Percentiles rank a stretch among this genome's conserved stretches.
Evolutionary conservation across 2,329 filamentous ascomycete species (phyloP).

Genomic region (Graphilbum sp.): DNA sequence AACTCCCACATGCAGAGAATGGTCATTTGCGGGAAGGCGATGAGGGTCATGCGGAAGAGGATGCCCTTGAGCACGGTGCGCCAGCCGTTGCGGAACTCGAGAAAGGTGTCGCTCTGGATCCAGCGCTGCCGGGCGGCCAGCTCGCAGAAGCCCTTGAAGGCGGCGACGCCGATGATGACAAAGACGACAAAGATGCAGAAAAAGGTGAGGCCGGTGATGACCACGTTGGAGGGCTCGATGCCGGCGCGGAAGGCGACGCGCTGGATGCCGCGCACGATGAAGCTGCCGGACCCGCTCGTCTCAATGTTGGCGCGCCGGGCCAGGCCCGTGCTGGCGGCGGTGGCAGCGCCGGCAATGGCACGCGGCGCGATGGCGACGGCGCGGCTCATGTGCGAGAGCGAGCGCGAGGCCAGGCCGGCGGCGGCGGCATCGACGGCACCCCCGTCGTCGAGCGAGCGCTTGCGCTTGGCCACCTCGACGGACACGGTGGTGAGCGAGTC

Average conservation of each 20-base stretch:
- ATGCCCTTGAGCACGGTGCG: slow-evolving; percentile 73
- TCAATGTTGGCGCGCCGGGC: slow-evolving; percentile 38
- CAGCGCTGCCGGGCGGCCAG: slow-evolving; percentile 50
- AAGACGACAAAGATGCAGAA: slow-evolving; percentile 63
- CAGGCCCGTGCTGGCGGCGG: slow-evolving; percentile 19
- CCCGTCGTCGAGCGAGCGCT: slow-evolving; percentile 19
- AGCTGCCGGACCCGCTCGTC: slow-evolving; percentile 23
- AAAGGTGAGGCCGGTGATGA: slow-evolving; percentile 69
- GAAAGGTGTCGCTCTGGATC: slow-evolving; percentile 57
- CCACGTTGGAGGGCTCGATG: slow-evolving; percentile 72
- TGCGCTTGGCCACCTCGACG: slow-evolving; percentile 55
- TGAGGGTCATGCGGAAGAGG: slow-evolving; percentile 65
- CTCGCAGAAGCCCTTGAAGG: slow-evolving; percentile 65
- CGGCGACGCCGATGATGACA: slow-evolving; percentile 49
- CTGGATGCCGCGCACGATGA: slow-evolving; percentile 55
- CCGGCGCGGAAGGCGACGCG: slow-evolving; percentile 65
- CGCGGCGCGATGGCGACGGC: slow-evolving; percentile 21
- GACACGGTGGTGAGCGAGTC: slow-evolving; percentile 53
- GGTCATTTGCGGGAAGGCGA: slow-evolving; percentile 73
- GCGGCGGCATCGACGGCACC: slow-evolving; percentile 13
- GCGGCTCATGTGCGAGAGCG: slow-evolving; percentile 22
- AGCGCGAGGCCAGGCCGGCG: slow-evolving; percentile 19
- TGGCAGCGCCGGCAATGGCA: slow-evolving; percentile 12
- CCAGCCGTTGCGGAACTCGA: slow-evolving; percentile 80
- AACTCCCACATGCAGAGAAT: slow-evolving; percentile 78